Conservation (phyloP, 768 basidiomycete species). For the Galerina sulciceps region DNA sequence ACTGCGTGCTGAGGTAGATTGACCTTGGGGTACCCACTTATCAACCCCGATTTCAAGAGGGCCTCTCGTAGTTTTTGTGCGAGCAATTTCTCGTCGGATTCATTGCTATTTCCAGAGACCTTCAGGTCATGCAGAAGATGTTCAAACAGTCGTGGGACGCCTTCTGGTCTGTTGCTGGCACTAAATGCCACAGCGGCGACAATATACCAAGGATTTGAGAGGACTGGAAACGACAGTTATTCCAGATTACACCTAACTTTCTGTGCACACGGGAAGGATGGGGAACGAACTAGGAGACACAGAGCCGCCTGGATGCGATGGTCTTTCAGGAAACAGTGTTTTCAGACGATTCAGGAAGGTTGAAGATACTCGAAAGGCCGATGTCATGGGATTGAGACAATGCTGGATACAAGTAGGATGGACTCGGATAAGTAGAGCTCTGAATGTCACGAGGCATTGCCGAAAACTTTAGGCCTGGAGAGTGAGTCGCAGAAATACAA, state of each 20-base stretch:
- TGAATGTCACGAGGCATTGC: neutral
- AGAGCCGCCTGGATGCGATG: conserved; percentile 15
- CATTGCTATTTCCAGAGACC: conserved; percentile 9
- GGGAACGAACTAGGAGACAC: neutral
- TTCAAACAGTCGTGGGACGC: conserved; percentile 57
- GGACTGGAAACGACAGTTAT: neutral
- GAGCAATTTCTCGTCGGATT: conserved; percentile 41
- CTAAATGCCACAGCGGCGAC: conserved; percentile 60
- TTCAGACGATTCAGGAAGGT: conserved; percentile 50
- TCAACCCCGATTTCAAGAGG: conserved; percentile 63
- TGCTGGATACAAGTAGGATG: neutral
- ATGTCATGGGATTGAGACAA: conserved; percentile 25
- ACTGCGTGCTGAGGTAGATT: conserved; percentile 1
- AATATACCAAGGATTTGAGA: conserved; percentile 60
- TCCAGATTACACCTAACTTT: neutral
- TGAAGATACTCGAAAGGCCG: conserved; percentile 39
- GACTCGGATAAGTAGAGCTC: neutral
- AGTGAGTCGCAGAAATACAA: too few relatives aligned
- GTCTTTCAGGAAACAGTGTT: conserved; percentile 44
- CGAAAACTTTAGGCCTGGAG: too few relatives aligned
- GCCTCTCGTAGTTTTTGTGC: conserved; percentile 64
- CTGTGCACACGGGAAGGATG: neutral
- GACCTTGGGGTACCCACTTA: conserved; percentile 64
- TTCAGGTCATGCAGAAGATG: conserved; percentile 51
- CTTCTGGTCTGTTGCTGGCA: conserved; percentile 63